These are phyloP conservation scores for Penicillium sp. DNA, from an alignment of 2,329 filamentous ascomycete species.

Conservation along the genomic window DNA sequence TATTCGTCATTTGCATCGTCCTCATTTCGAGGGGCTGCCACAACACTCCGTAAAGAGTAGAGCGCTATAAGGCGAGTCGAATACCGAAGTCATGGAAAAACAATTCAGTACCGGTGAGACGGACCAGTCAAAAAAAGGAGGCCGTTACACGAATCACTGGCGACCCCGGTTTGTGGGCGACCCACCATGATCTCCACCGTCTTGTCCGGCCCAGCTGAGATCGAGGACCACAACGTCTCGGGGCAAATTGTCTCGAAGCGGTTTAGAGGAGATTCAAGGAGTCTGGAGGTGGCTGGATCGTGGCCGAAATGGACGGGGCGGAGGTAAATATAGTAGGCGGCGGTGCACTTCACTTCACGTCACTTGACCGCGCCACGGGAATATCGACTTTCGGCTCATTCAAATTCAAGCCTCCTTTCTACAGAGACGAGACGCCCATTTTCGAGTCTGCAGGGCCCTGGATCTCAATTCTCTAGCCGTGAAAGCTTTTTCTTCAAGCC, in stretches of 20 bases:
- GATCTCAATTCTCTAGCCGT: conserved; percentile 1
- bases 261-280: neutral
- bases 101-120: conserved; percentile 18
- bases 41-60: neutral
- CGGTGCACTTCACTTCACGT: neutral
- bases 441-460: conserved; percentile 3
- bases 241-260: conserved; percentile 5
- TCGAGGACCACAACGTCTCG: conserved; percentile 12
- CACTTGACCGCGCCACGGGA: neutral
- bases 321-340: neutral
- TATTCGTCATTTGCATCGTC: neutral
- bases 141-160: conserved; percentile 11
- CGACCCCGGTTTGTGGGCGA: conserved; percentile 1
- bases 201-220: conserved; percentile 16
- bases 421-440: neutral
- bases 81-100: neutral
- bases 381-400: neutral
- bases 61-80: neutral
- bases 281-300: conserved; percentile 17
- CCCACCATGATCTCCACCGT: conserved; percentile 13
- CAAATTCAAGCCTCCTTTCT: neutral
- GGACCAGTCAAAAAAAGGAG: neutral
- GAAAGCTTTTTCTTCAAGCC: conserved; percentile 6
- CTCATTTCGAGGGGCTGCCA: conserved; percentile 5
- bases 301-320: neutral